Conservation (phyloP, 441 rosid genomes). For the Corymbia calophylla region DNA sequence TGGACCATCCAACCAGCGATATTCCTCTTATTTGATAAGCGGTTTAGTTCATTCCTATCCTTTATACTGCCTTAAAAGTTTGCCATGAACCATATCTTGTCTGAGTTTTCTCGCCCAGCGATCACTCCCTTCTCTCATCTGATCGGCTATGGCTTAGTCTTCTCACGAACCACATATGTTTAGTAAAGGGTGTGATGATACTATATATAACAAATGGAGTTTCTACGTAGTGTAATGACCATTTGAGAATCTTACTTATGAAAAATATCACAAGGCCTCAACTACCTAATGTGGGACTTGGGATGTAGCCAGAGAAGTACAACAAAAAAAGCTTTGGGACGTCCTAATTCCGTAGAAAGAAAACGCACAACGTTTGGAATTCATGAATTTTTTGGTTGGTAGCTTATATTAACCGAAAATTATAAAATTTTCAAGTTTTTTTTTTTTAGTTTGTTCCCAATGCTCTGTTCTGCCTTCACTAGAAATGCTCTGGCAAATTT, state of each 20-base stretch:
- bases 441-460: background rate
- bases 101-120: accelerated
- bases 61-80: background rate
- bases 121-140: accelerated
- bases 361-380: too few species aligned
- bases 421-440: background rate
- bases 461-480: background rate
- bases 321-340: background rate
- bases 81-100: accelerated
- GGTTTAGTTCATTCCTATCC: accelerated
- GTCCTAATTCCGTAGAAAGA: background rate
- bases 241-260: background rate
- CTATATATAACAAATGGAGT: background rate
- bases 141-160: background rate
- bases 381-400: background rate
- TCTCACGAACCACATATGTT: background rate
- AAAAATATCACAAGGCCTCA: background rate
- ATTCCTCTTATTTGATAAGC: background rate
- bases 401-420: background rate
- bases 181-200: too few species aligned
- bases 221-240: background rate
- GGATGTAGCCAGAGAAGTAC: background rate
- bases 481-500: background rate
- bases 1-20: background rate
- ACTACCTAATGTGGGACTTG: background rate